Conservation (phyloP, 768 basidiomycete species). For the Suillus spraguei region DNA sequence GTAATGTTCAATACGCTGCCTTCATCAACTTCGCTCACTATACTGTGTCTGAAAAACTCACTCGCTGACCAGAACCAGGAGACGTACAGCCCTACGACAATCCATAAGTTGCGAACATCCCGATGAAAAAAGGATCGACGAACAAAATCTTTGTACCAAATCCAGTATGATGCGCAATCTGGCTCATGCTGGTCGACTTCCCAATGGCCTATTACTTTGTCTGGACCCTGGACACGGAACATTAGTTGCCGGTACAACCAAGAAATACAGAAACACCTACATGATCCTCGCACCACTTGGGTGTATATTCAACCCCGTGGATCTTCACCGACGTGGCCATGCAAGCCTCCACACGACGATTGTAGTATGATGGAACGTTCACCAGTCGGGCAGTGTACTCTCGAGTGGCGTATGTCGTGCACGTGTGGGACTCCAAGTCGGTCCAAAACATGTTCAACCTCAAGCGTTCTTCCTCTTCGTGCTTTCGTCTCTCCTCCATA, state of each 20-base stretch:
- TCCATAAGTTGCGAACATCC: neutral
- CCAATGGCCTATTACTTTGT: constrained; percentile 29
- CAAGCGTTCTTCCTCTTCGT: constrained; percentile 17
- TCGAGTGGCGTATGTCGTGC: constrained; percentile 30
- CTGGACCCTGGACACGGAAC: constrained; percentile 16
- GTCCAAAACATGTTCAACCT: constrained; percentile 28
- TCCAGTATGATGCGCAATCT: constrained; percentile 28
- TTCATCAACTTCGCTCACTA: neutral
- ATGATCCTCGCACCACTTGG: constrained; percentile 25
- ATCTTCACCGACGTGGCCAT: constrained; percentile 24
- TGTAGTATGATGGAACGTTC: constrained; percentile 31
- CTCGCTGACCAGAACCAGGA: constrained; percentile 12
- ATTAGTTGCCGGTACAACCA: constrained; percentile 3
- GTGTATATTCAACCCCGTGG: constrained; percentile 22
- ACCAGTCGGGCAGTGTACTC: constrained; percentile 32
- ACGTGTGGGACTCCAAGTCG: constrained; percentile 20
- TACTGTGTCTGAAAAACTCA: neutral
- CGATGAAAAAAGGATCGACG: neutral
- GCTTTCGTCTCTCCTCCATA: constrained; percentile 21
- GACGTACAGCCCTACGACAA: constrained; percentile 9
- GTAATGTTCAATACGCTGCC: too few relatives aligned
- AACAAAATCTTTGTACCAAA: constrained; percentile 25
- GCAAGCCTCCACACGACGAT: constrained; percentile 25
- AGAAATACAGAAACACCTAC: constrained; percentile 13
- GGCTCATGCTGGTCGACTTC: constrained; percentile 28